Evolutionary conservation across 371 early-diverging fungal genomes (phyloP).

Genomic region (Mucor lusitanicus): DNA sequence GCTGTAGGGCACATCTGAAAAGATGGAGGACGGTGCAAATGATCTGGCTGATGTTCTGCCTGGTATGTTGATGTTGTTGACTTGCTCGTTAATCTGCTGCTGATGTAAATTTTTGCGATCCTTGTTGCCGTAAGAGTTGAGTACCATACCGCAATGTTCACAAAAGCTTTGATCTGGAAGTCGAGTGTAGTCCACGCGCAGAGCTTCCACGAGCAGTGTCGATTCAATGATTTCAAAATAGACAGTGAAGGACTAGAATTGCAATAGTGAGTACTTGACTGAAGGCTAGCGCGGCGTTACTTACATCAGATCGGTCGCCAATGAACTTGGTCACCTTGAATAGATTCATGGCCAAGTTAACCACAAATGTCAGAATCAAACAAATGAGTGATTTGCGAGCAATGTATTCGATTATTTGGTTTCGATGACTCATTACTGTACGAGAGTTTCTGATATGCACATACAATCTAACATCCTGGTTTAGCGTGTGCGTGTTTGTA

Average conservation of each 20-base stretch:
- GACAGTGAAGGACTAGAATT: constrained; percentile 38
- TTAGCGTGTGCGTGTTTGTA: background rate
- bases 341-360: constrained; percentile 45
- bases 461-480: constrained; percentile 25
- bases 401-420: constrained; percentile 42
- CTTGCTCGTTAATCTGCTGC: background rate
- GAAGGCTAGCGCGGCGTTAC: background rate
- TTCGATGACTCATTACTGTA: constrained; percentile 37
- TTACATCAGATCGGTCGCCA: constrained; percentile 48
- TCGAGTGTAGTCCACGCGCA: constrained; percentile 36
- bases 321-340: constrained; percentile 40
- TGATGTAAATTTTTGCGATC: constrained; percentile 6
- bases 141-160: constrained; percentile 43
- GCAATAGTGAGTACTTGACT: background rate
- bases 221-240: constrained; percentile 48
- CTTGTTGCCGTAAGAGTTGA: constrained; percentile 7
- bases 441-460: constrained; percentile 35
- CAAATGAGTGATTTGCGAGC: constrained; percentile 49
- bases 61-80: background rate
- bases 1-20: constrained; percentile 2
- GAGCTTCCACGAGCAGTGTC: constrained; percentile 44
- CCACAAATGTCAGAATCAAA: constrained; percentile 37
- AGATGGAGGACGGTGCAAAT: background rate
- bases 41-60: constrained; percentile 7
- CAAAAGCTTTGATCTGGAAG: constrained; percentile 35